phyloP scores from a whole-genome alignment of 345 rosid species.

The Dovyalis caffra region DNA sequence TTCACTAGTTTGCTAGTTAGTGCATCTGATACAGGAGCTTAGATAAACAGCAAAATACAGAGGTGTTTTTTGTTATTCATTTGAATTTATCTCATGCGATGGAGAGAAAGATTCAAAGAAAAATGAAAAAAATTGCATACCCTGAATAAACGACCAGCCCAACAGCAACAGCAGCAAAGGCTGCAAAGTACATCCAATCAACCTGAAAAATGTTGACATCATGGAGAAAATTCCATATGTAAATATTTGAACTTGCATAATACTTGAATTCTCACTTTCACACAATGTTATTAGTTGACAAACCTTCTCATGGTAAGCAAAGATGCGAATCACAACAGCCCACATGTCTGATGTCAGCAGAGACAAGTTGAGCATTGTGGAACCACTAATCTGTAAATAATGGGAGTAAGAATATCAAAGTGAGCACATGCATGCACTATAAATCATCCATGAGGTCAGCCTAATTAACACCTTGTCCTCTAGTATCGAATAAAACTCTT shows the following conservation, averaged over 20 bases:
- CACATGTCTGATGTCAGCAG: constrained; percentile 94
- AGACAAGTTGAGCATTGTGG: constrained; percentile 93
- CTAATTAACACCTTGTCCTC: not conserved
- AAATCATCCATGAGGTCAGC: not conserved
- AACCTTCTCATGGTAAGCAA: constrained; percentile 87
- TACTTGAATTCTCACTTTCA: not conserved
- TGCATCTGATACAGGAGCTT: not conserved
- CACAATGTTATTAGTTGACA: constrained; percentile 9
- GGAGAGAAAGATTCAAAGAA: not conserved
- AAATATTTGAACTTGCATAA: not conserved
- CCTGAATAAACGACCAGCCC: constrained; percentile 78
- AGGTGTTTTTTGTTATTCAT: not conserved
- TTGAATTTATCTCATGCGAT: not conserved
- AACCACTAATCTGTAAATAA: constrained; percentile 57
- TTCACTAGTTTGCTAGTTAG: not conserved
- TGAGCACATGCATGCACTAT: not conserved
- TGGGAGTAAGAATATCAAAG: not conserved
- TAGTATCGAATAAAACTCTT: not conserved
- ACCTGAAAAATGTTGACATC: constrained; percentile 8
- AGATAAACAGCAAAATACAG: not conserved
- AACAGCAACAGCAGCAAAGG: constrained; percentile 66
- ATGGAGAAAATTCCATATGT: not conserved
- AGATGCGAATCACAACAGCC: constrained; percentile 83
- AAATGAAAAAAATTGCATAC: constrained; percentile 15
- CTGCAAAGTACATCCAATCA: constrained; percentile 87